Conservation (phyloP, 164 flowering plant genomes). For the Berberis vulgaris region DNA sequence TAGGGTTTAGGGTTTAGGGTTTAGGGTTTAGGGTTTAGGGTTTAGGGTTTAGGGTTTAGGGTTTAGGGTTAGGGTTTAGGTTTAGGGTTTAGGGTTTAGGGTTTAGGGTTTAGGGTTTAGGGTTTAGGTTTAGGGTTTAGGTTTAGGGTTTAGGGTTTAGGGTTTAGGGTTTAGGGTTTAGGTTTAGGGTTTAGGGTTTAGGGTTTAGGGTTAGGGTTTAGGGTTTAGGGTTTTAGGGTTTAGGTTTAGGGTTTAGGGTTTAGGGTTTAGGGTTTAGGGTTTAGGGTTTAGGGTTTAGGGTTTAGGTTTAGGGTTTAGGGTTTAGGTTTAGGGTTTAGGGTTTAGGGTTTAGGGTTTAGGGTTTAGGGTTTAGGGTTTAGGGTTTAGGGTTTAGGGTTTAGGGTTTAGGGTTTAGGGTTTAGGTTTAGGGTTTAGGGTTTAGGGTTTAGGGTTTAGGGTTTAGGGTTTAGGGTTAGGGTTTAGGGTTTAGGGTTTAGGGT, state of each 20-base stretch:
- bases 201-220: neutral
- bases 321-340: neutral
- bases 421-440: slow-evolving; percentile 2
- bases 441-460: too few species aligned
- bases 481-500: neutral
- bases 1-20: slow-evolving; percentile 1
- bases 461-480: slow-evolving; percentile 2
- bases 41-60: neutral
- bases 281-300: neutral
- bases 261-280: neutral
- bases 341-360: slow-evolving; percentile 1
- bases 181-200: neutral
- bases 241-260: neutral
- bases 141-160: slow-evolving; percentile 1
- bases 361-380: neutral
- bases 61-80: neutral
- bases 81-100: slow-evolving; percentile 4
- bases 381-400: neutral
- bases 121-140: slow-evolving; percentile 8
- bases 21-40: slow-evolving; percentile 1
- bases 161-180: slow-evolving; percentile 2
- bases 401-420: slow-evolving; percentile 1
- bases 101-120: slow-evolving; percentile 6
- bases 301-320: too few species aligned
- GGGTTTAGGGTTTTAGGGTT: too few species aligned